A percentile compares a stretch with the other conserved stretches of the same genome.
phyloP scores from a whole-genome alignment of 208 protist genomes.

The Trypanosoma avium region DNA sequence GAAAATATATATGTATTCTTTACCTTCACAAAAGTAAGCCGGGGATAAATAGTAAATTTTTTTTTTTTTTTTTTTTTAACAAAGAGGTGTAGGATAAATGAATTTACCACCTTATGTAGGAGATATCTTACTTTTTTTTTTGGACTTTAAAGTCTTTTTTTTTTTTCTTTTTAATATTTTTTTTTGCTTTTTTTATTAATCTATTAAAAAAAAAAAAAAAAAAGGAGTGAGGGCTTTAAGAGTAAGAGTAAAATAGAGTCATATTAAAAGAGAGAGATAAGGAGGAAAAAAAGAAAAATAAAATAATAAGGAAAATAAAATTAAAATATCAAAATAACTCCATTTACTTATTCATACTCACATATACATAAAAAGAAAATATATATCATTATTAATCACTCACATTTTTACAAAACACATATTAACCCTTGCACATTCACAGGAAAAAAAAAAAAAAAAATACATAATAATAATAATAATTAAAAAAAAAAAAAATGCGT shows the following conservation, averaged over 20 bases:
- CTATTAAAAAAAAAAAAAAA: neutral
- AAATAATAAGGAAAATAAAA: neutral
- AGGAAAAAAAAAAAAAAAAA: neutral
- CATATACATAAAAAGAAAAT: neutral
- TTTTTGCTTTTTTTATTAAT: neutral
- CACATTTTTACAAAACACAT: neutral
- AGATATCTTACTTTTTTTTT: too few relatives aligned
- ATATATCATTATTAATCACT: neutral
- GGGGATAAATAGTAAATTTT: neutral
- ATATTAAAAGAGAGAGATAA: too few relatives aligned
- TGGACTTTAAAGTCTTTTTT: too few relatives aligned
- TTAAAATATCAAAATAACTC: neutral
- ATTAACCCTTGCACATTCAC: too few relatives aligned
- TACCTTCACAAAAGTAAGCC: neutral
- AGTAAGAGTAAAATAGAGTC: neutral
- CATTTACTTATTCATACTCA: too few relatives aligned
- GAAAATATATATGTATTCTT: neutral
- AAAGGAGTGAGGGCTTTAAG: neutral
- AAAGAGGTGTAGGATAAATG: too few relatives aligned
- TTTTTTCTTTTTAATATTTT: neutral
- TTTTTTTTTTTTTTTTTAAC: conserved; percentile 1
- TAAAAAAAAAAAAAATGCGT: conserved; percentile 21
- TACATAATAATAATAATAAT: neutral
- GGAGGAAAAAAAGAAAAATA: neutral
- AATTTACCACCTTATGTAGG: too few relatives aligned